phyloP scores from a whole-genome alignment of 768 basidiomycete genomes.

The Postia placenta region DNA sequence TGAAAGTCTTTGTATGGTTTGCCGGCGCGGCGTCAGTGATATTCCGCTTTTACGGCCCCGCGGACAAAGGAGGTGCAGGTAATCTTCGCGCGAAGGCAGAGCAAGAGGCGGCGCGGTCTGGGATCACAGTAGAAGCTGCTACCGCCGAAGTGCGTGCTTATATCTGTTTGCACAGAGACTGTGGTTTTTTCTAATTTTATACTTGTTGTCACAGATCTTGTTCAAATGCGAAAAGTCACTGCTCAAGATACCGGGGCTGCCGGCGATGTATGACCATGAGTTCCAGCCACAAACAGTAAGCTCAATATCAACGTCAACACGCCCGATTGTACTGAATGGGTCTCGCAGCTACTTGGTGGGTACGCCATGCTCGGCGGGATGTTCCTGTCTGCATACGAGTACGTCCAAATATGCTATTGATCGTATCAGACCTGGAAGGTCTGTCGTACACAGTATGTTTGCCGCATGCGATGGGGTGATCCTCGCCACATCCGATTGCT shows the following conservation, averaged over 20 bases:
- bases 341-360: neutral
- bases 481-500: slow-evolving; percentile 8
- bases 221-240: too few relatives aligned
- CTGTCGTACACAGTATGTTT: slow-evolving; percentile 4
- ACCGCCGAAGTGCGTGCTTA: slow-evolving; percentile 1
- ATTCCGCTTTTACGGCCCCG: slow-evolving; percentile 9
- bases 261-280: slow-evolving; percentile 19
- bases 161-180: neutral
- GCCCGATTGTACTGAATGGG: too few relatives aligned
- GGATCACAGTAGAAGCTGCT: neutral
- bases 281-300: slow-evolving; percentile 13
- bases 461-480: slow-evolving; percentile 7
- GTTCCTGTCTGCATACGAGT: slow-evolving; percentile 10
- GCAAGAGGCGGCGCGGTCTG: slow-evolving; percentile 2
- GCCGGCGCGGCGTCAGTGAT: slow-evolving; percentile 3
- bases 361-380: neutral
- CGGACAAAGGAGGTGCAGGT: slow-evolving; percentile 7
- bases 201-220: neutral
- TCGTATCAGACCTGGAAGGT: too few relatives aligned
- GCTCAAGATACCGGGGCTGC: slow-evolving; percentile 13
- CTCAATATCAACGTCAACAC: too few relatives aligned
- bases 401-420: too few relatives aligned
- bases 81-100: slow-evolving; percentile 7
- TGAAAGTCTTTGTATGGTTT: slow-evolving; percentile 10
- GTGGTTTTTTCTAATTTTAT: slow-evolving; percentile 1